A percentile compares a stretch with the other conserved stretches of the same genome.
These are phyloP conservation scores for Kalmusia sp. DNA, from an alignment of 2,329 filamentous ascomycete species.

Conservation along the genomic window DNA sequence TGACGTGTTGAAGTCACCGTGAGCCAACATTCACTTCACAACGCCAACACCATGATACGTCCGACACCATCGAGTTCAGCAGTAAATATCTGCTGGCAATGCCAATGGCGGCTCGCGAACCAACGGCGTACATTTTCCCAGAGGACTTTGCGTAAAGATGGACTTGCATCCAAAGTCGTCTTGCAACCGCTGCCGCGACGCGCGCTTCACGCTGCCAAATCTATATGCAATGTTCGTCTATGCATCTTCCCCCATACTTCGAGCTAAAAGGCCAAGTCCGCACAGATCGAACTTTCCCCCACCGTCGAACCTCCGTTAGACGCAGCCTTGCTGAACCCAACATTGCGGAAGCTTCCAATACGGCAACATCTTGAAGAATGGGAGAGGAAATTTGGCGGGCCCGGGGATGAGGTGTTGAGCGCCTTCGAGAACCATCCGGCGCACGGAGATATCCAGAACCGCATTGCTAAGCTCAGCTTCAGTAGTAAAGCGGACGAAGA, in stretches of 20 bases:
- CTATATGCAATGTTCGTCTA: constrained; percentile 18
- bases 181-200: constrained; percentile 20
- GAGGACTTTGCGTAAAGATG: constrained; percentile 3
- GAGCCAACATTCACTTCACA: constrained; percentile 1
- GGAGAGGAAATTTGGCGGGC: constrained; percentile 51
- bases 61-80: constrained; percentile 11
- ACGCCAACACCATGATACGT: background rate
- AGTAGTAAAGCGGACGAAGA: constrained; percentile 32
- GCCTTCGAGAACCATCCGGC: constrained; percentile 41
- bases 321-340: constrained; percentile 17
- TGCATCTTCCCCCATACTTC: too few species aligned
- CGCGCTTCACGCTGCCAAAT: constrained; percentile 28
- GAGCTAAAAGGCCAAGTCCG: constrained; percentile 24
- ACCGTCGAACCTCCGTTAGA: constrained; percentile 14
- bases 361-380: constrained; percentile 47
- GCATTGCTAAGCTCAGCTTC: constrained; percentile 28
- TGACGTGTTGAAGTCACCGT: background rate
- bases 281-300: constrained; percentile 14
- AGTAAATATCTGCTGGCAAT: constrained; percentile 30
- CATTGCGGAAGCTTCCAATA: constrained; percentile 25
- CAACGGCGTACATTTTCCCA: constrained; percentile 10
- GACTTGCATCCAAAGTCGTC: constrained; percentile 16
- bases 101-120: constrained; percentile 29
- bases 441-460: constrained; percentile 31
- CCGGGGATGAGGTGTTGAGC: constrained; percentile 34